Percentiles rank a stretch among this genome's conserved stretches.
Conservation (phyloP, 2,329 filamentous ascomycete genomes). For the Talaromyces pinophilus region DNA sequence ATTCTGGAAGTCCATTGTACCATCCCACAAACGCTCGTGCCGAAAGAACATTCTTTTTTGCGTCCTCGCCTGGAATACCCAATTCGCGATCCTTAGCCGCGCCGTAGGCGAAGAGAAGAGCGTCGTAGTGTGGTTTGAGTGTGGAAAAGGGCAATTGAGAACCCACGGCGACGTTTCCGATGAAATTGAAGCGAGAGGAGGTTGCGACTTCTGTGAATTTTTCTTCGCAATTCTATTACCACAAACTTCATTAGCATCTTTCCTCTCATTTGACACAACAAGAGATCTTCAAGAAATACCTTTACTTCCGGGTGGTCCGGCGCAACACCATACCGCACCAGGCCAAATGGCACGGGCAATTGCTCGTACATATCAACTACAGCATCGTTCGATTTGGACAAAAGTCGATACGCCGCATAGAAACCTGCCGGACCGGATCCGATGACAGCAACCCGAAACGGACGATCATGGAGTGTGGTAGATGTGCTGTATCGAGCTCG, state of each 20-base stretch:
- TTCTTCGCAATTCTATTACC: constrained; percentile 80
- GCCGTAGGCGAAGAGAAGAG: constrained; percentile 88
- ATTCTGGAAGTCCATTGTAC: constrained; percentile 95
- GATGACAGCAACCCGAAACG: constrained; percentile 80
- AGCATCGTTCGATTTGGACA: constrained; percentile 71
- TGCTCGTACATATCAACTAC: constrained; percentile 95
- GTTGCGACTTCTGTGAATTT: constrained; percentile 87
- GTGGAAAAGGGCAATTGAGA: constrained; percentile 65
- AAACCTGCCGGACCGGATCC: constrained; percentile 95
- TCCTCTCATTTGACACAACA: background rate
- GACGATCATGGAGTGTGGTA: constrained; percentile 44
- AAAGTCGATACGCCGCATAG: constrained; percentile 84
- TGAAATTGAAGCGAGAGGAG: constrained; percentile 80
- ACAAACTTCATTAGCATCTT: background rate
- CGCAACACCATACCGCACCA: constrained; percentile 93
- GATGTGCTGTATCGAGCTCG: constrained; percentile 28
- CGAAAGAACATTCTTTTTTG: constrained; percentile 72
- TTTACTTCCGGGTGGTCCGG: constrained; percentile 98
- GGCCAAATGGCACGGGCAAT: constrained; percentile 85
- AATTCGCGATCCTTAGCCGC: constrained; percentile 80
- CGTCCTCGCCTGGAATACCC: constrained; percentile 73
- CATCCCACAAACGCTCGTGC: constrained; percentile 94
- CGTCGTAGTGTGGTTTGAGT: constrained; percentile 83
- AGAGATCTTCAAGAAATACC: constrained; percentile 51
- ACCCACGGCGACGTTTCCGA: constrained; percentile 85